A percentile compares a stretch with the other conserved stretches of the same genome.
Conservation (phyloP, 805 yeast species). For the Candida manassasensis region DNA sequence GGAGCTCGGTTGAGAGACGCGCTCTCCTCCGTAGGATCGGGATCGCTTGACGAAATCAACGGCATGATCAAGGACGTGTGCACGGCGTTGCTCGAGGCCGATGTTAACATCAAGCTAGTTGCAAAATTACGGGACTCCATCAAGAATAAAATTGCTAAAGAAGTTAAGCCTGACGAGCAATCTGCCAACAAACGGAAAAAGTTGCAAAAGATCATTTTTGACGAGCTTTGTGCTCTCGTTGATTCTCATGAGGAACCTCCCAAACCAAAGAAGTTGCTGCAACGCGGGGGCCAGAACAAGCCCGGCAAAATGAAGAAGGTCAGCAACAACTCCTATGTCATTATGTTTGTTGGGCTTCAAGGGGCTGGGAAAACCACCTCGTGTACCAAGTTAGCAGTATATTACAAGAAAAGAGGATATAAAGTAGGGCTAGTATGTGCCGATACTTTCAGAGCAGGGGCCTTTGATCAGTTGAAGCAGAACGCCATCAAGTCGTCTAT, state of each 20-base stretch:
- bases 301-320: conserved; percentile 24
- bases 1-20: conserved; percentile 42
- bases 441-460: conserved; percentile 99
- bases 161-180: conserved; percentile 36
- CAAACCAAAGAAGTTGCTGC: conserved; percentile 75
- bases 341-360: conserved; percentile 97
- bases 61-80: conserved; percentile 80
- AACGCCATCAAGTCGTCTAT: conserved; percentile 93
- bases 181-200: conserved; percentile 72
- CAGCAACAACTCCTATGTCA: conserved; percentile 45
- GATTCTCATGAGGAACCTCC: conserved; percentile 63
- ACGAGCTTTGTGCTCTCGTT: conserved; percentile 81
- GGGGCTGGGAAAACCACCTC: conserved; percentile 99
- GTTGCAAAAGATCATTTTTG: conserved; percentile 89
- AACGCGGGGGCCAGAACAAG: conserved; percentile 12
- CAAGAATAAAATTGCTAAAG: conserved; percentile 44
- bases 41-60: conserved; percentile 34
- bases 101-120: conserved; percentile 85
- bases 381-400: conserved; percentile 93
- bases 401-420: conserved; percentile 87
- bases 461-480: conserved; percentile 96
- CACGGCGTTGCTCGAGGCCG: conserved; percentile 87
- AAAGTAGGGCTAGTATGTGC: conserved; percentile 98
- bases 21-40: conserved; percentile 37
- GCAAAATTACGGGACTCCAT: conserved; percentile 66